Evolutionary conservation across 148 eudicot species (phyloP).

Genomic region (Heliamphora exappendiculata): DNA sequence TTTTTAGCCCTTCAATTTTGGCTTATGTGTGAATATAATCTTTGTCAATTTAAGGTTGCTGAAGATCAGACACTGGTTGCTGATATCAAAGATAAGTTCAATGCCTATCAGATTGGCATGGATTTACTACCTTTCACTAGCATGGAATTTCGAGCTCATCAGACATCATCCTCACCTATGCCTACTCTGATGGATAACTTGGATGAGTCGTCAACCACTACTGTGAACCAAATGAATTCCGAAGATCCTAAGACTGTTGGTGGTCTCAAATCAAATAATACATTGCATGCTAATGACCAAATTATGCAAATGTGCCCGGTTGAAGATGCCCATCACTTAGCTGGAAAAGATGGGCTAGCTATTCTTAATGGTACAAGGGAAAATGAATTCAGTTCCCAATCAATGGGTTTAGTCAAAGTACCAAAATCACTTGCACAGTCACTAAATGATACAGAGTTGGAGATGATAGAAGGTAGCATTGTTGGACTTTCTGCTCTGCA

Average conservation of each 20-base stretch:
- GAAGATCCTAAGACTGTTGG: constrained; percentile 19
- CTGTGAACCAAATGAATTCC: constrained; percentile 14
- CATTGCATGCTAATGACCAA: constrained; percentile 13
- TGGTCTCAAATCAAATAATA: constrained; percentile 8
- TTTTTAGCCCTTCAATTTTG: not conserved
- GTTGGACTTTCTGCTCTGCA: constrained; percentile 23
- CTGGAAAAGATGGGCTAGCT: constrained; percentile 10
- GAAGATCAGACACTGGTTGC: constrained; percentile 44
- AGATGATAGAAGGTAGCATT: constrained; percentile 14
- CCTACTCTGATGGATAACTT: constrained; percentile 20
- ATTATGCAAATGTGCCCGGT: constrained; percentile 8
- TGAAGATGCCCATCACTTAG: constrained; percentile 5
- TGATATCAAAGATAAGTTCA: constrained; percentile 33
- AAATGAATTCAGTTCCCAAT: constrained; percentile 15
- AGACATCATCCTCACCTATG: constrained; percentile 18
- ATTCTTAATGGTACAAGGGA: constrained; percentile 11
- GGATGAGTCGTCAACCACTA: constrained; percentile 17
- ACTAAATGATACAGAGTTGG: constrained; percentile 14
- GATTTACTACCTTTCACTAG: constrained; percentile 5
- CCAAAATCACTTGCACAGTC: constrained; percentile 14
- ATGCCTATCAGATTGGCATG: constrained; percentile 15
- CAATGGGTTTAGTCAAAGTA: constrained; percentile 15
- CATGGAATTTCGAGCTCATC: constrained; percentile 13
- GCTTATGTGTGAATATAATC: not conserved
- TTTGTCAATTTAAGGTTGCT: constrained; percentile 45